Base-by-base conservation (phyloP, 1,284 basidiomycete species). In the Rugosomyces carneus region DNA sequence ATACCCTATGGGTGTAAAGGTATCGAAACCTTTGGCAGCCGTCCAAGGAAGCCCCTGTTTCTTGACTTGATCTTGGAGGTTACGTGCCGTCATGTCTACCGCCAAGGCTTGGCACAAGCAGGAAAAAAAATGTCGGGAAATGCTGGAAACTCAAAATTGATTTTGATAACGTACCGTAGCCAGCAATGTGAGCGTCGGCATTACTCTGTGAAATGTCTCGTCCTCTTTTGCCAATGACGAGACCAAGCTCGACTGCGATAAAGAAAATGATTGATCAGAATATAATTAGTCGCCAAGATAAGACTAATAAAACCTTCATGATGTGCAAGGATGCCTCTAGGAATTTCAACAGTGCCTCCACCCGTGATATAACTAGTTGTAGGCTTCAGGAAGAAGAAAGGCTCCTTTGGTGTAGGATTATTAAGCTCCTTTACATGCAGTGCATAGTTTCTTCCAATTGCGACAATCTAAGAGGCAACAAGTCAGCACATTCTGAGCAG, bases 321-420 rank as follows among this genome's bases (percentile, higher is more conserved):
- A 62, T 98, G 95, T 21, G 86, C 85, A 5, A 84, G 60, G 37
- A 95, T 76, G 18, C 93, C 94, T 35, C 65, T 69, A 2, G 95
- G 95, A 41, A 98, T 88, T 71, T 97, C 89, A 20, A 98, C 71
- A 27, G 79, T 77, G 1, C 84, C 85, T 0, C 86, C 85, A 5
- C 79, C 80, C n/a, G 74, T 63, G 20, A 97, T 60, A 63, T 94
- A 98, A 59, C 88, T 91, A 2, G 86, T 82, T 1, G 95, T 97
- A 3, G 95, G 95, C 69, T 99, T 99, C 34, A 98, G 71, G 75
- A 98, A 99, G 78, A 98, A 96, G 76, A 99, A 97, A 0, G 95
- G 95, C 63, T 97, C 93, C 60, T 85, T 91, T 1, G 95, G 94
- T 2, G 87, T 72, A 5, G 88, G 75, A 63, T 97, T 97, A 61